These are phyloP conservation scores for Colletotrichum trifolii DNA, from an alignment of 2,329 filamentous ascomycete genomes.

Conservation along the genomic window DNA sequence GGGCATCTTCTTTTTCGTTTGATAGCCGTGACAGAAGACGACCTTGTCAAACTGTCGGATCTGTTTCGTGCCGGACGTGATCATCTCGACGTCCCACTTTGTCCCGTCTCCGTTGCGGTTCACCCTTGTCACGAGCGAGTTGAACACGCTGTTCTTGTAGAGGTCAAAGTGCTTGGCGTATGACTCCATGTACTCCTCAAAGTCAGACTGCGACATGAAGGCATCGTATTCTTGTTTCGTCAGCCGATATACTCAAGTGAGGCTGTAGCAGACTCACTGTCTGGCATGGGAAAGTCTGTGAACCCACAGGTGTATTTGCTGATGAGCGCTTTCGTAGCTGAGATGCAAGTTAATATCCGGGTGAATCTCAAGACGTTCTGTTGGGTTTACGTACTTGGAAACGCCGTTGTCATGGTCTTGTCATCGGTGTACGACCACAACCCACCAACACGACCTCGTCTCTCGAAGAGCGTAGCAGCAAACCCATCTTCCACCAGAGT, in stretches of 20 bases:
- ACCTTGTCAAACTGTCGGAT: conserved; percentile 51
- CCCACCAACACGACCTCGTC: conserved; percentile 52
- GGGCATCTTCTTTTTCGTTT: conserved; percentile 50
- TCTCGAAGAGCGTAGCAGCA: conserved; percentile 52
- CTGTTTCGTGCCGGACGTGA: conserved; percentile 39
- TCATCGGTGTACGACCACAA: conserved; percentile 56
- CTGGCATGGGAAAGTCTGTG: conserved; percentile 55
- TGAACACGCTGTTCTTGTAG: conserved; percentile 47
- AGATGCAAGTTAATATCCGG: neutral
- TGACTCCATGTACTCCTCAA: conserved; percentile 52
- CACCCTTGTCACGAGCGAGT: conserved; percentile 45
- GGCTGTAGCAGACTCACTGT: conserved; percentile 39
- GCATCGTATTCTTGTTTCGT: conserved; percentile 42
- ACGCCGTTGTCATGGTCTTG: conserved; percentile 46
- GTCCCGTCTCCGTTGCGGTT: conserved; percentile 42
- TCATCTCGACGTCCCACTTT: conserved; percentile 47
- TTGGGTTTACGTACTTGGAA: conserved; percentile 42
- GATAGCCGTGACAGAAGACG: conserved; percentile 47
- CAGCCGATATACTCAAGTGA: too few species aligned
- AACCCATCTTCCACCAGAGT: conserved; percentile 56
- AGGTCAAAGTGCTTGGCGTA: conserved; percentile 55
- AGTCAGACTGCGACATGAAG: conserved; percentile 40
- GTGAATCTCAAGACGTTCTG: neutral
- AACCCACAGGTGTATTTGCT: conserved; percentile 53
- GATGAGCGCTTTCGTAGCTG: conserved; percentile 47